A percentile compares a stretch with the other conserved stretches of the same genome.
phyloP scores from a whole-genome alignment of 2,329 filamentous ascomycete species.

The Thyridium curvatum region DNA sequence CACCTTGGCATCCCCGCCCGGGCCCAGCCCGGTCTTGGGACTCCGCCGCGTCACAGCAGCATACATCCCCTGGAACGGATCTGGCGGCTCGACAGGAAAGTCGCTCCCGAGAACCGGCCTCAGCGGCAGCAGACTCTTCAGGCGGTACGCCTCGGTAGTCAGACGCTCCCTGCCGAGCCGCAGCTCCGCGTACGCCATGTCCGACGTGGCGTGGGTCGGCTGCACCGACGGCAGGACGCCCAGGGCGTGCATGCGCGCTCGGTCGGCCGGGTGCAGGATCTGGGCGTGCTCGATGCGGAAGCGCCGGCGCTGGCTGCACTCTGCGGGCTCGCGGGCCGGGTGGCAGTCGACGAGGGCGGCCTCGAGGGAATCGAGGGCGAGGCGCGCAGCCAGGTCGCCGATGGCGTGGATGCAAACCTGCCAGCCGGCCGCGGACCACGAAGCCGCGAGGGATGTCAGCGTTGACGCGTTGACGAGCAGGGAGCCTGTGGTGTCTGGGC shows the following conservation, averaged over 20 bases:
- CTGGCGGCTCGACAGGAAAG: slow-evolving; percentile 65
- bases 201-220: slow-evolving; percentile 66
- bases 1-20: slow-evolving; percentile 1
- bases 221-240: slow-evolving; percentile 64
- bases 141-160: slow-evolving; percentile 54
- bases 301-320: slow-evolving; percentile 28
- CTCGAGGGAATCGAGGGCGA: slow-evolving; percentile 57
- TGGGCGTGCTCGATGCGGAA: slow-evolving; percentile 68
- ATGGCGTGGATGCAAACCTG: slow-evolving; percentile 71
- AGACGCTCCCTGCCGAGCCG: slow-evolving; percentile 53
- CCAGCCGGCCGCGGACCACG: slow-evolving; percentile 55
- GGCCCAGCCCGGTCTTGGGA: slow-evolving; percentile 47
- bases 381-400: slow-evolving; percentile 61
- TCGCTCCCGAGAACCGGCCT: slow-evolving; percentile 59
- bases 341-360: slow-evolving; percentile 49
- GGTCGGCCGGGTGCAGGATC: slow-evolving; percentile 62
- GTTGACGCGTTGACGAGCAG: slow-evolving; percentile 60
- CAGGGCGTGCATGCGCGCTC: slow-evolving; percentile 48
- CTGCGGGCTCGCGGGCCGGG: slow-evolving; percentile 28
- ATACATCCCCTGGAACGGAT: slow-evolving; percentile 63
- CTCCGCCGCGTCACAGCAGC: slow-evolving; percentile 57
- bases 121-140: slow-evolving; percentile 52
- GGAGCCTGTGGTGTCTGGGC: slow-evolving; percentile 53
- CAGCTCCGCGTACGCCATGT: slow-evolving; percentile 59
- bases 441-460: slow-evolving; percentile 43